A percentile compares a stretch with the other conserved stretches of the same genome.
These are phyloP conservation scores for Chytriomyces confervae DNA, from an alignment of 192 early-diverging fungal species.

Conservation along the genomic window DNA sequence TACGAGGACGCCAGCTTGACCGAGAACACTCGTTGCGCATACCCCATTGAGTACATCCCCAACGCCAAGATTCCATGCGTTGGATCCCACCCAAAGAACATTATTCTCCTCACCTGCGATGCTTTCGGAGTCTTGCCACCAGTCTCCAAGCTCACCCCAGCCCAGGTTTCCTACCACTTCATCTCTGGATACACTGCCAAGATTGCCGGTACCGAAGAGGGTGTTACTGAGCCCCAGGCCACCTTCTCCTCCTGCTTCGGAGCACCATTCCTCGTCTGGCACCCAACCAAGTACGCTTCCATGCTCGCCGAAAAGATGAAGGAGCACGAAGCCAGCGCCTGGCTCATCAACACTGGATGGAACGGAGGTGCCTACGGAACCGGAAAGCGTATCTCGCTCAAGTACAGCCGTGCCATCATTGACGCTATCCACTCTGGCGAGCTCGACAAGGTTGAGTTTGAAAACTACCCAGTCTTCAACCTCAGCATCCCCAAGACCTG, in stretches of 20 bases:
- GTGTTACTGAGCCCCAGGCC: constrained; percentile 88
- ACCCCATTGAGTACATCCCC: constrained; percentile 87
- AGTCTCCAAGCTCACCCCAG: constrained; percentile 79
- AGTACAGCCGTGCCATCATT: constrained; percentile 97
- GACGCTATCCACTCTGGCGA: constrained; percentile 96
- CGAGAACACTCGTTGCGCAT: constrained; percentile 96
- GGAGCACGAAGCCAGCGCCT: constrained; percentile 82
- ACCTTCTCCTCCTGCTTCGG: constrained; percentile 84
- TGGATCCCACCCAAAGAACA: constrained; percentile 91
- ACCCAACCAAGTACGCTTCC: constrained; percentile 93
- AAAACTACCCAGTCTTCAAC: constrained; percentile 87
- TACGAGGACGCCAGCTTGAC: constrained; percentile 81
- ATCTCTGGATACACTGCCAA: constrained; percentile 98
- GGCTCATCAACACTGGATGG: constrained; percentile 97
- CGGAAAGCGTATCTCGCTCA: constrained; percentile 91
- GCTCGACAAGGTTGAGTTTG: constrained; percentile 82
- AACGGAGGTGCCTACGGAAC: constrained; percentile 89
- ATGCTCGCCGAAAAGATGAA: constrained; percentile 97
- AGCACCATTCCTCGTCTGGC: constrained; percentile 96
- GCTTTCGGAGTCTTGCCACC: constrained; percentile 97
- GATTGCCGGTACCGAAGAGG: constrained; percentile 96
- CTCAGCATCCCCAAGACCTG: constrained; percentile 83
- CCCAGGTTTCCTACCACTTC: constrained; percentile 96
- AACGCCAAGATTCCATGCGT: constrained; percentile 94
- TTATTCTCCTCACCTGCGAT: constrained; percentile 95